A percentile compares a stretch with the other conserved stretches of the same genome.
Conservation (phyloP, 352 stramenopile species). For the Phytophthora lateralis region DNA sequence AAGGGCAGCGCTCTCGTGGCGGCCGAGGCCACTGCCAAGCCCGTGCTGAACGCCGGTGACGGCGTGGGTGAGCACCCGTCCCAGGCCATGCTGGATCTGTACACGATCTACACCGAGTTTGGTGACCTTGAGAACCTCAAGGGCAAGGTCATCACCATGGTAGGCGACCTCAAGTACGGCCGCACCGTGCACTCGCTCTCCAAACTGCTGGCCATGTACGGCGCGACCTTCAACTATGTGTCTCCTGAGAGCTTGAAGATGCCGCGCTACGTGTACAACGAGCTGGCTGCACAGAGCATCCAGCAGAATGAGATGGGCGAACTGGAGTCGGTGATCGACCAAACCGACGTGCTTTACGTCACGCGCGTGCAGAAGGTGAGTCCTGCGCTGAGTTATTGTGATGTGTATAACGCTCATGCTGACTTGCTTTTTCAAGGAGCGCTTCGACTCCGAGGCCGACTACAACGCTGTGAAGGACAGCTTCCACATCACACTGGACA, state of each 20-base stretch:
- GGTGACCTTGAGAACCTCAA: conserved; percentile 62
- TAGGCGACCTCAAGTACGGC: conserved; percentile 99
- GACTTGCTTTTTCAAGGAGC: conserved; percentile 70
- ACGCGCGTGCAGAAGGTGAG: conserved; percentile 95
- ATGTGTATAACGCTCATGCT: conserved; percentile 2
- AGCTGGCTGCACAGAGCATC: conserved; percentile 67
- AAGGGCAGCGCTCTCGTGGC: conserved; percentile 87
- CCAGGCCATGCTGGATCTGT: conserved; percentile 98
- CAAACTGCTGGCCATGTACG: conserved; percentile 93
- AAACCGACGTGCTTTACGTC: conserved; percentile 98
- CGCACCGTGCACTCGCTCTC: conserved; percentile 98
- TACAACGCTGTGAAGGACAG: conserved; percentile 96
- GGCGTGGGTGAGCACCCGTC: conserved; percentile 98
- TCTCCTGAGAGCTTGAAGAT: conserved; percentile 88
- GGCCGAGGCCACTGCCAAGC: conserved; percentile 84
- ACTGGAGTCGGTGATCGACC: conserved; percentile 86
- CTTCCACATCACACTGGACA: conserved; percentile 77
- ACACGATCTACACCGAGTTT: conserved; percentile 95
- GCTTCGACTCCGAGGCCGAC: conserved; percentile 93
- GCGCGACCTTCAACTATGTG: conserved; percentile 93
- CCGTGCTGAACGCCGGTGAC: conserved; percentile 95
- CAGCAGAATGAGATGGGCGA: conserved; percentile 88
- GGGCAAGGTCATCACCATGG: conserved; percentile 94
- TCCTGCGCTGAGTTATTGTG: not conserved
- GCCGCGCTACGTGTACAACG: conserved; percentile 83